phyloP scores from a whole-genome alignment of 441 rosid species.

The Croton laevigatus region DNA sequence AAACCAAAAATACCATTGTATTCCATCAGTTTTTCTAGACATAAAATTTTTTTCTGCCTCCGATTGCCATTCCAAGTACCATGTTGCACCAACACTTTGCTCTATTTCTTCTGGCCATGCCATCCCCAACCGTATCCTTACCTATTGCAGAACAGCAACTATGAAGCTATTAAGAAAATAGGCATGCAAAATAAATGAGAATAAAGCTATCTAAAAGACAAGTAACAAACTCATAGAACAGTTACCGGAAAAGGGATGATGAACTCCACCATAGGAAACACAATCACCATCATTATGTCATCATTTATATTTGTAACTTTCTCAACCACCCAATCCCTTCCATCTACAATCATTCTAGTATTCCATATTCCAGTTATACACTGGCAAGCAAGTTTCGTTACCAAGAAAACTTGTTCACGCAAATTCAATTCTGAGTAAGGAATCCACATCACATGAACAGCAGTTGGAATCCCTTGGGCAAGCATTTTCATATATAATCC shows the following conservation, averaged over 20 bases:
- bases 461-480: slow-evolving; percentile 75
- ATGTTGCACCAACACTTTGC: slow-evolving; percentile 71
- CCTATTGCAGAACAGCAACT: slow-evolving; percentile 38
- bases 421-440: slow-evolving; percentile 84
- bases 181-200: slow-evolving; percentile 1
- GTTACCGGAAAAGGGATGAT: slow-evolving; percentile 80
- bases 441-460: slow-evolving; percentile 89
- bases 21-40: slow-evolving; percentile 55
- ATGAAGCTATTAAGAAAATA: slow-evolving; percentile 15
- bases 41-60: slow-evolving; percentile 66
- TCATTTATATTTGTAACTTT: slow-evolving; percentile 57
- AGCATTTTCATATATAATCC: slow-evolving; percentile 92
- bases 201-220: slow-evolving; percentile 19
- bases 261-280: slow-evolving; percentile 66
- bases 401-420: slow-evolving; percentile 69
- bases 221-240: slow-evolving; percentile 18
- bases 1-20: slow-evolving; percentile 77
- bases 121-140: slow-evolving; percentile 77
- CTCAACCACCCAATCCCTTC: slow-evolving; percentile 46
- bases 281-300: slow-evolving; percentile 63
- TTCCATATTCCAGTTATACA: slow-evolving; percentile 59
- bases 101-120: slow-evolving; percentile 90
- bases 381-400: slow-evolving; percentile 45
- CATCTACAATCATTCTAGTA: slow-evolving; percentile 40
- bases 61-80: slow-evolving; percentile 90